These are phyloP conservation scores for Parietaria judaica DNA, from an alignment of 306 rosid genomes.

Conservation along the genomic window DNA sequence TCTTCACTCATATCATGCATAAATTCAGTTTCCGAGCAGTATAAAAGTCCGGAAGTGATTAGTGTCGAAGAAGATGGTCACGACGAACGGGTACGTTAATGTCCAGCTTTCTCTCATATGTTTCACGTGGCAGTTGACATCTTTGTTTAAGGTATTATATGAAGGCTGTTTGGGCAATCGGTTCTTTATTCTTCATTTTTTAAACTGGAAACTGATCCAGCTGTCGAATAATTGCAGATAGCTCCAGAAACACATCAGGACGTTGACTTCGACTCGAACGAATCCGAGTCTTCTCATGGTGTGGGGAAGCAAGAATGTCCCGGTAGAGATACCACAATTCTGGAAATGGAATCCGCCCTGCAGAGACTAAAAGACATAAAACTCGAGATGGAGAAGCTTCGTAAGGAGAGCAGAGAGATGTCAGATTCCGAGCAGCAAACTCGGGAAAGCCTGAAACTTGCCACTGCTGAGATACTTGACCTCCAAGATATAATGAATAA, in stretches of 20 bases:
- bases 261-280: conserved; percentile 20
- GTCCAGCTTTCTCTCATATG: conserved; percentile 29
- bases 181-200: conserved; percentile 11
- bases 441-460: conserved; percentile 40
- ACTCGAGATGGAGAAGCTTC: conserved; percentile 70
- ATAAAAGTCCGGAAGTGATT: conserved; percentile 29
- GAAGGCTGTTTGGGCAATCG: conserved; percentile 22
- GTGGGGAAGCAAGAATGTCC: conserved; percentile 25
- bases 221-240: conserved; percentile 42
- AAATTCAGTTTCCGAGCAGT: conserved; percentile 39
- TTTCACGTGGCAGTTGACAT: conserved; percentile 21
- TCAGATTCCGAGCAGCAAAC: conserved; percentile 41
- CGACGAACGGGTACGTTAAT: conserved; percentile 54
- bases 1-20: conserved; percentile 63
- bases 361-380: conserved; percentile 70
- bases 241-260: conserved; percentile 28
- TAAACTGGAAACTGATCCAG: conserved; percentile 21
- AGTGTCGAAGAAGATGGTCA: conserved; percentile 29
- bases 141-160: conserved; percentile 1
- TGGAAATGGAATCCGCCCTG: conserved; percentile 75
- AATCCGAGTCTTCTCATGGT: conserved; percentile 27
- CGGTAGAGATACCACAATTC: conserved; percentile 50
- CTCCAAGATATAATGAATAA: conserved; percentile 43
- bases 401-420: conserved; percentile 54
- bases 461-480: conserved; percentile 39